Base-by-base conservation (phyloP, 495 filamentous ascomycete species). In the Saxophila tyrrhenica region DNA sequence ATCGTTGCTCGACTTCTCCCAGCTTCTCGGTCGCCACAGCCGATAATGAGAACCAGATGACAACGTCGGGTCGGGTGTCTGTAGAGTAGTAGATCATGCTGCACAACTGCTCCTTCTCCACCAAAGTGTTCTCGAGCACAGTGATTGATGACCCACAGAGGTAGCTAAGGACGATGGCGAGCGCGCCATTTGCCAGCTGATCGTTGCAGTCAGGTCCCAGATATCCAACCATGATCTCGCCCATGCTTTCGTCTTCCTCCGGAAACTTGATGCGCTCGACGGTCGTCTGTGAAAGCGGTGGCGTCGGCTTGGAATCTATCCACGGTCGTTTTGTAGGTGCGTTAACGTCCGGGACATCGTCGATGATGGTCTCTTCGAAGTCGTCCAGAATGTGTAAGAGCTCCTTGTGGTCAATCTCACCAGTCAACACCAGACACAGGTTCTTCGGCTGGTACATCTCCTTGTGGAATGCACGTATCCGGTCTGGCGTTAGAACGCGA, bases 401-500 rank as follows among this genome's bases (percentile, higher is more conserved):
- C 63, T 94, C 72, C 0, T 75, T 69, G 68, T 95, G 89, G 62
- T 94, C 81, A 13, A 94, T 84, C 63, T 94, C 89, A 50, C 92
- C 92, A 48, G 91, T 82, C 48, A 99, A 79, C 32, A 96, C 75
- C 50, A 97, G 66, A 59, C 91, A 94, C 57, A 99, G 69, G 64
- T 99, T 99, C 64, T 87, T 94, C 8, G 94, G 92, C 62, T 95
- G 91, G 62, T 99, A 99, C 94, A 99, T 99, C 52, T 89, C 85
- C 50, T 82, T 82, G 66, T 99, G 92, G 68, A 95, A 99, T 25
- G 77, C 78, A 8, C 94, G 82, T 61, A 99, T 99, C 19, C 87
- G 81, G 48, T 97, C 85, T 2, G 87, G 82, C 1, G 87, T 89
- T 41, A 99, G 66, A 19, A 88, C 82, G 47, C 92, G 79, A 20